Evolutionary conservation across 352 stramenopile species (phyloP).

Genomic region (Globisporangium abappressorium): DNA sequence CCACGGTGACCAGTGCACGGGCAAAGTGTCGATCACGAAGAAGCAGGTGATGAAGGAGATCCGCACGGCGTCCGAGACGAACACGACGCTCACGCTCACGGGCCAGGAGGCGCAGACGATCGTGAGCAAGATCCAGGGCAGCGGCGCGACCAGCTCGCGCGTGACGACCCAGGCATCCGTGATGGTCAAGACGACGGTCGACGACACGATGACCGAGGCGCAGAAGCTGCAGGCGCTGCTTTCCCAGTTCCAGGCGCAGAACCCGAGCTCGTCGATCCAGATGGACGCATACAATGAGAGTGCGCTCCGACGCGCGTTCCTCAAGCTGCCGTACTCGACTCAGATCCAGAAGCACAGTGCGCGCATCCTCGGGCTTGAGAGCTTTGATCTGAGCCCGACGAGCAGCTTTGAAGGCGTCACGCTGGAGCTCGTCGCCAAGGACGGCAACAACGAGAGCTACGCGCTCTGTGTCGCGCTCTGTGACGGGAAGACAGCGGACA

Average conservation of each 20-base stretch:
- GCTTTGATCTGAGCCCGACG: conserved; percentile 21
- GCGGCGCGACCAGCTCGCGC: conserved; percentile 25
- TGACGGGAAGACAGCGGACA: conserved; percentile 28
- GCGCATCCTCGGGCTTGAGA: conserved; percentile 34
- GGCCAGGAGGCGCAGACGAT: conserved; percentile 30
- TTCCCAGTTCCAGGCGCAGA: conserved; percentile 40
- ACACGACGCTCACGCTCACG: conserved; percentile 30
- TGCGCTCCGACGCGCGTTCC: conserved; percentile 39
- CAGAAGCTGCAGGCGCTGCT: conserved; percentile 47
- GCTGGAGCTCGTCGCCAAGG: conserved; percentile 37
- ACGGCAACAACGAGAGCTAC: conserved; percentile 46
- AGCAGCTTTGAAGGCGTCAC: conserved; percentile 31
- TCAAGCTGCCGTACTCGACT: conserved; percentile 43
- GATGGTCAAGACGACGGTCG: conserved; percentile 32
- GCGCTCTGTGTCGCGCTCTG: conserved; percentile 38
- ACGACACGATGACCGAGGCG: conserved; percentile 24
- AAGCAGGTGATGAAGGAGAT: conserved; percentile 40
- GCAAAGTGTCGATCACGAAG: conserved; percentile 32
- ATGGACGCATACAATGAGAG: conserved; percentile 29
- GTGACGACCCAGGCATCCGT: conserved; percentile 34
- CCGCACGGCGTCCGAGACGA: conserved; percentile 25
- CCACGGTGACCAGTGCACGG: conserved; percentile 33
- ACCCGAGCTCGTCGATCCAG: conserved; percentile 31
- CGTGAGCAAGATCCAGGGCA: conserved; percentile 19
- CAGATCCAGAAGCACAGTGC: conserved; percentile 31